Base-by-base conservation (phyloP, 148 eudicot species). In the Rhododendron mucronatum region DNA sequence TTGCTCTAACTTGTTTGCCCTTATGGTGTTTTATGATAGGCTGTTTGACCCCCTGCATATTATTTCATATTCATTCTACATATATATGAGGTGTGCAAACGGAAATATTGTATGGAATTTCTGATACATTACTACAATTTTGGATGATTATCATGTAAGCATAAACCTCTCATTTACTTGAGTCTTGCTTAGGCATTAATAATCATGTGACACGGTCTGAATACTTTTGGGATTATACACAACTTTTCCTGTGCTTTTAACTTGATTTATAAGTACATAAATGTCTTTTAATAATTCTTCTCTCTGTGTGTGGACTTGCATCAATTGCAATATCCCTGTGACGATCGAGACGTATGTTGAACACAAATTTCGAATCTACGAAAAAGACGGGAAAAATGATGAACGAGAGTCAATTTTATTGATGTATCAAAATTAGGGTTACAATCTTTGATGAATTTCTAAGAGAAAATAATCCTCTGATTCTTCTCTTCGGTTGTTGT, bases 111-210 rank as follows among this genome's bases (percentile, higher is more conserved):
- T 35, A 21, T 41, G 37, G 47, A 26, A 30, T 55, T 90, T 86
- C 30, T 85, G 76, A 87, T 86, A 50, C 2, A 23, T 28, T 44
- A 10, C 28, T 21, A 10, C 15, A 48, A 6, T 1, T 50, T 45
- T n/a, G n/a, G n/a, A 94, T 71, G 93, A 93, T 84, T 89, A 93
- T 86, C 95, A 94, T 92, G 95, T 94, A 89, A 91, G 95, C 87
- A 85, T 35, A 7, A 55, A 33, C 51, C 23, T 67, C 65, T 74
- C 23, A 39, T 71, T 84, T 35, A 57, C n/a, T 20, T 55, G 41
- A 30, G 33, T 51, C 79, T 26, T 51, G 35, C 35, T 33, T 33
- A 33, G 35, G 35, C 35, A 33, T 33, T 33, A 33, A 33, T 33
- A 33, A 33, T 33, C 35, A 33, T 33, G 35, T 33, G 35, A 33